Conservation (phyloP, 495 filamentous ascomycete species). For the Penicillium malachiteum region DNA sequence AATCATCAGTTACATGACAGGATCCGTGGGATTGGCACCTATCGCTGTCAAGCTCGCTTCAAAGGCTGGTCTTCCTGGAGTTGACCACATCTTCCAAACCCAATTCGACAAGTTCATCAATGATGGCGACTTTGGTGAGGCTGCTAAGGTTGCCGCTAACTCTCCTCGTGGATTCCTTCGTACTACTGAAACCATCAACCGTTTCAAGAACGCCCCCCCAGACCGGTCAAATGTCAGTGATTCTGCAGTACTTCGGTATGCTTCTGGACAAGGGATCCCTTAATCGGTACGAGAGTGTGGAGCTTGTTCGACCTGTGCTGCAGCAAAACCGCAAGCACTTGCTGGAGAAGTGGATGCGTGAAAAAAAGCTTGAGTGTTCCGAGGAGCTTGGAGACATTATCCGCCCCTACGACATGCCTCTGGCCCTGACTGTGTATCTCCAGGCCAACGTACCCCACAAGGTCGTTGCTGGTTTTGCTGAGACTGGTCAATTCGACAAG, state of each 20-base stretch:
- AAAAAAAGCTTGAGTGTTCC: constrained; percentile 92
- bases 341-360: constrained; percentile 94
- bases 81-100: constrained; percentile 89
- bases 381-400: constrained; percentile 96
- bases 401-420: constrained; percentile 78
- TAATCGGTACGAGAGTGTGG: constrained; percentile 90
- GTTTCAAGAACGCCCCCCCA: constrained; percentile 83
- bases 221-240: constrained; percentile 77
- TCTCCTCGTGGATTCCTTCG: constrained; percentile 94
- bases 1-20: constrained; percentile 88
- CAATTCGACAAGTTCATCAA: constrained; percentile 85
- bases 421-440: constrained; percentile 84
- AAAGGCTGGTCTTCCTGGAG: constrained; percentile 86
- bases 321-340: constrained; percentile 92
- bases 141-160: constrained; percentile 93
- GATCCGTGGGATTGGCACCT: constrained; percentile 87
- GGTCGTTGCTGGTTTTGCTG: constrained; percentile 90
- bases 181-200: constrained; percentile 88
- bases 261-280: constrained; percentile 90
- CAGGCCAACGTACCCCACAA: constrained; percentile 85
- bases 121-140: constrained; percentile 75
- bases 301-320: constrained; percentile 88
- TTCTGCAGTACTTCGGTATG: constrained; percentile 97
- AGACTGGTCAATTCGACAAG: constrained; percentile 93
- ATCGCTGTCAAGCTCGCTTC: constrained; percentile 96